Evolutionary conservation across 2,329 filamentous ascomycete genomes (phyloP).

Genomic region (Alternaria consortialis): DNA sequence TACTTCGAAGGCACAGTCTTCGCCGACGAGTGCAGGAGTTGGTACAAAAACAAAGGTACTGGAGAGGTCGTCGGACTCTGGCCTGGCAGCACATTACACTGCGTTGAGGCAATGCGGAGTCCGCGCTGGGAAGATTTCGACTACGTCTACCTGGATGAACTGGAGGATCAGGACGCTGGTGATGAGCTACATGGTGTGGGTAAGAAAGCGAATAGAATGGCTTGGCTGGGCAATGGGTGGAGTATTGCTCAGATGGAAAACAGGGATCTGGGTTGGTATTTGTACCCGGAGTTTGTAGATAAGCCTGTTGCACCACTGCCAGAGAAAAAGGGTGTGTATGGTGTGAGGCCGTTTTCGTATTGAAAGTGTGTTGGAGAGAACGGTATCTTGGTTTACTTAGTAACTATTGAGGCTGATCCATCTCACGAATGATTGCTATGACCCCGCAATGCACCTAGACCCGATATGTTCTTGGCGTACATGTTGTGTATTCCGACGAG

Average conservation of each 20-base stretch:
- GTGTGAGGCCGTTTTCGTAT: conserved; percentile 50
- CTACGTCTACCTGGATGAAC: conserved; percentile 39
- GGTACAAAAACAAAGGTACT: conserved; percentile 44
- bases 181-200: conserved; percentile 16
- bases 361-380: conserved; percentile 15
- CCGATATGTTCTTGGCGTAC: not conserved
- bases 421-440: not conserved
- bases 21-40: conserved; percentile 45
- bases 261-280: conserved; percentile 54
- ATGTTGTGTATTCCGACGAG: not conserved
- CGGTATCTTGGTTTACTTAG: not conserved
- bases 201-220: conserved; percentile 38
- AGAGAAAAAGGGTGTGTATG: conserved; percentile 51
- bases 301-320: conserved; percentile 46
- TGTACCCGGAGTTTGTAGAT: conserved; percentile 53
- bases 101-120: conserved; percentile 44
- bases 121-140: conserved; percentile 49
- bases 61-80: conserved; percentile 45
- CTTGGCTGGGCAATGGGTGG: conserved; percentile 48
- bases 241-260: conserved; percentile 37
- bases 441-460: not conserved
- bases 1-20: conserved; percentile 49
- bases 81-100: conserved; percentile 47
- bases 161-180: conserved; percentile 16
- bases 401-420: too few species aligned